Percentiles rank a stretch among this genome's conserved stretches.
Evolutionary conservation across 345 rosid genomes (phyloP).

Genomic region (Mallotus nudiflorus): DNA sequence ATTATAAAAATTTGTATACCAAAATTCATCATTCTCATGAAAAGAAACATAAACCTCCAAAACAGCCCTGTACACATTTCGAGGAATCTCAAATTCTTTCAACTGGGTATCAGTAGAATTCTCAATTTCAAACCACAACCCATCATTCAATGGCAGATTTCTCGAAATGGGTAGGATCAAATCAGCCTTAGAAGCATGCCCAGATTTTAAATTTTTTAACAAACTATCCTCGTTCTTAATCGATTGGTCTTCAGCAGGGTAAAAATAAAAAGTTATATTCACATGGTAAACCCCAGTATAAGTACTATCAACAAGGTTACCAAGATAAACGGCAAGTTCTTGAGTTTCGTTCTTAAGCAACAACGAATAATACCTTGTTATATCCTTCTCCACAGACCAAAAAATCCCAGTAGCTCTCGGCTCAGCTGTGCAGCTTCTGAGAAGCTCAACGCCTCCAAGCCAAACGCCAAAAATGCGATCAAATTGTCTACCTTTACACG

Average conservation of each 20-base stretch:
- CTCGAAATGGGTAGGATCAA: slow-evolving; percentile 76
- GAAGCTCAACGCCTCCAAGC: slow-evolving; percentile 88
- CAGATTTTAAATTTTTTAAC: slow-evolving; percentile 21
- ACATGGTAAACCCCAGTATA: slow-evolving; percentile 89
- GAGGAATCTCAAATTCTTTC: slow-evolving; percentile 63
- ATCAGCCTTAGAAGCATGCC: slow-evolving; percentile 55
- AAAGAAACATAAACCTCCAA: slow-evolving; percentile 90
- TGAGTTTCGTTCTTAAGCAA: slow-evolving; percentile 57
- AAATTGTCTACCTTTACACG: slow-evolving; percentile 71
- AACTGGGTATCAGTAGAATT: slow-evolving; percentile 38
- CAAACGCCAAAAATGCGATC: slow-evolving; percentile 90
- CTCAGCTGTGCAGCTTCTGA: slow-evolving; percentile 95
- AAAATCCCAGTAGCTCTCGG: slow-evolving; percentile 65
- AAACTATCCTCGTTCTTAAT: slow-evolving; percentile 3
- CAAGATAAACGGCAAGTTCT: slow-evolving; percentile 61
- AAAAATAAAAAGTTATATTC: slow-evolving; percentile 58
- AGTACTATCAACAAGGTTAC: slow-evolving; percentile 58
- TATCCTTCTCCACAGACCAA: slow-evolving; percentile 79
- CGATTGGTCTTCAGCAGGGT: slow-evolving; percentile 39
- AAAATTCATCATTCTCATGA: slow-evolving; percentile 90
- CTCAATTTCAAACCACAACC: slow-evolving; percentile 82
- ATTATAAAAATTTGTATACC: slow-evolving; percentile 71
- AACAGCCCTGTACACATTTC: slow-evolving; percentile 81
- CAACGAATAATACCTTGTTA: slow-evolving; percentile 74
- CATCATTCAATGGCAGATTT: slow-evolving; percentile 62